A percentile compares a stretch with the other conserved stretches of the same genome.
phyloP scores from a whole-genome alignment of 106 monocot species.

The Dendrobium huoshanense region DNA sequence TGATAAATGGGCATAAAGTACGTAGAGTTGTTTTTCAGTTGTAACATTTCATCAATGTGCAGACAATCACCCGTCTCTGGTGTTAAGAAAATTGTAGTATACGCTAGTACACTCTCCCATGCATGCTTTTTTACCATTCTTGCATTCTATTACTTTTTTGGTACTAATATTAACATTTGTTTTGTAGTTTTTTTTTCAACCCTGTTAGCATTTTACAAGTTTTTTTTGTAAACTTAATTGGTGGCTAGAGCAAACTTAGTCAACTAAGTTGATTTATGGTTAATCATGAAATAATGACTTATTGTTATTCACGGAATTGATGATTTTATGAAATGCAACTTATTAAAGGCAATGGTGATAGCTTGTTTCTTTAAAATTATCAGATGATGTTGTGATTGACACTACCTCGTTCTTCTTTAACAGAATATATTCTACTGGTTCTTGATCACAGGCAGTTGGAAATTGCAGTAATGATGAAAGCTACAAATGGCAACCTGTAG shows the following conservation, averaged over 20 bases:
- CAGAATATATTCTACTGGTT: constrained; percentile 12
- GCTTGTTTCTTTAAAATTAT: background rate
- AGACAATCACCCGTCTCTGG: background rate
- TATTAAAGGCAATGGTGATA: background rate
- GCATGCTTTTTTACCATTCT: background rate
- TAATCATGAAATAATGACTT: background rate
- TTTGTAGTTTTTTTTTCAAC: background rate
- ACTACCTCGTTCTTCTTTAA: constrained; percentile 4
- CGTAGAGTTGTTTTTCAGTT: background rate
- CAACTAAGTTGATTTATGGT: background rate
- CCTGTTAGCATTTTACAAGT: background rate
- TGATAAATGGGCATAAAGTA: no score
- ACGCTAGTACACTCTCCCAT: background rate
- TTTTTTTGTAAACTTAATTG: background rate
- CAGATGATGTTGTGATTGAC: background rate
- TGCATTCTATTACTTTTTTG: background rate
- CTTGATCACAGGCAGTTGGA: constrained; percentile 47
- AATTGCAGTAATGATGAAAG: constrained; percentile 33
- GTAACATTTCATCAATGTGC: background rate
- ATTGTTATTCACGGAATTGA: background rate
- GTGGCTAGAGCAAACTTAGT: background rate
- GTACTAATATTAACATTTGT: no score
- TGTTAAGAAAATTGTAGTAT: background rate
- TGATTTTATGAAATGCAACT: background rate
- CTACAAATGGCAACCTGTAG: constrained; percentile 77